phyloP scores from a whole-genome alignment of 257 asterid genomes.

The Ehretia macrophylla region DNA sequence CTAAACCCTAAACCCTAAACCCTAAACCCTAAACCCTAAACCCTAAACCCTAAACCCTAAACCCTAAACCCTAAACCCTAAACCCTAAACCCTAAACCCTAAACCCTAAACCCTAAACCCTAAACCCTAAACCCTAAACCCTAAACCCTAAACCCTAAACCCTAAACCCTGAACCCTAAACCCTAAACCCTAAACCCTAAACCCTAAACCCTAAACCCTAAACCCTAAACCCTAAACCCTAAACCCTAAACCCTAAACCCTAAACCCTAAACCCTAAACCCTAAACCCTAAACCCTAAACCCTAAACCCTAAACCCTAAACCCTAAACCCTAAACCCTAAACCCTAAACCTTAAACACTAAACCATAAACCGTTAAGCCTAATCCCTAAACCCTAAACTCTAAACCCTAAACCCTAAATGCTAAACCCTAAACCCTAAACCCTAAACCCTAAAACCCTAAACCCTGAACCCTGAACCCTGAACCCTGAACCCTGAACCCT shows the following conservation, averaged over 20 bases:
- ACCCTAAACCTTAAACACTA: conserved; percentile 11
- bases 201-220: conserved; percentile 19
- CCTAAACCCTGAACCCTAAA: conserved; percentile 10
- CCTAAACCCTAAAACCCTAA: background rate
- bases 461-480: conserved; percentile 7
- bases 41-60: conserved; percentile 10
- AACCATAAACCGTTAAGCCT: conserved; percentile 10
- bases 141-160: conserved; percentile 6
- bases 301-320: conserved; percentile 13
- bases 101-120: conserved; percentile 9
- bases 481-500: conserved; percentile 10
- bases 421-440: conserved; percentile 5
- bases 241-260: conserved; percentile 21
- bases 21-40: conserved; percentile 11
- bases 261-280: conserved; percentile 15
- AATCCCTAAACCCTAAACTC: conserved; percentile 11
- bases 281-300: conserved; percentile 12
- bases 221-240: conserved; percentile 20
- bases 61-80: conserved; percentile 10
- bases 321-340: conserved; percentile 13
- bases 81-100: conserved; percentile 10
- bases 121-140: conserved; percentile 7
- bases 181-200: conserved; percentile 16
- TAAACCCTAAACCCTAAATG: conserved; percentile 9
- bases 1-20: conserved; percentile 6